A percentile compares a stretch with the other conserved stretches of the same genome.
Conservation (phyloP, 805 yeast genomes). For the Cyberlindnera maclurae region DNA sequence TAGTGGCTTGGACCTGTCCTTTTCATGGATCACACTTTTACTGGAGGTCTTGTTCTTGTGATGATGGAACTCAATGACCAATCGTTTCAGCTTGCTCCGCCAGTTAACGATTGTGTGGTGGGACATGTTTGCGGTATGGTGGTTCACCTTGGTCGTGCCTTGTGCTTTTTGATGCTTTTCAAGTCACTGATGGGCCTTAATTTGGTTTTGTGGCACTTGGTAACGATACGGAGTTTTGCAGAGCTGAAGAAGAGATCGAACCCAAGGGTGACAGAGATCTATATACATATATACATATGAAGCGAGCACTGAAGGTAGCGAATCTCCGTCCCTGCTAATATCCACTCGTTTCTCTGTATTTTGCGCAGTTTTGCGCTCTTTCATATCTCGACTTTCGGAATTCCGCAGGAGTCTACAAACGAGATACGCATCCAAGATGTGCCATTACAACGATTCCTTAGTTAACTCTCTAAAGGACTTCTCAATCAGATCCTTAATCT, state of each 20-base stretch:
- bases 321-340: no score
- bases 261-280: not conserved
- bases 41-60: constrained; percentile 32
- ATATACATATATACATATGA: no score
- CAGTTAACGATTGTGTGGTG: constrained; percentile 11
- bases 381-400: no score
- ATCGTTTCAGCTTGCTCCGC: constrained; percentile 29
- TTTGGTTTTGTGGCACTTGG: constrained; percentile 5
- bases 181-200: not conserved
- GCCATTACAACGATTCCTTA: constrained; percentile 7
- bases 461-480: constrained; percentile 48
- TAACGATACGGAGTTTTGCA: not conserved
- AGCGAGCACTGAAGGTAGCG: no score
- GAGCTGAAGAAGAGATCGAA: not conserved
- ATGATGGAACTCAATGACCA: constrained; percentile 29
- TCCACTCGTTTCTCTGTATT: no score
- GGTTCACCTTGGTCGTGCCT: no score
- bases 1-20: constrained; percentile 28
- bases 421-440: not conserved
- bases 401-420: no score
- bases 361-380: no score
- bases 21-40: constrained; percentile 32
- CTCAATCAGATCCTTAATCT: constrained; percentile 66
- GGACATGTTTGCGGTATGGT: no score
- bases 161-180: no score